Conservation (phyloP, 352 stramenopile species). For the Vaucheria bursata region DNA sequence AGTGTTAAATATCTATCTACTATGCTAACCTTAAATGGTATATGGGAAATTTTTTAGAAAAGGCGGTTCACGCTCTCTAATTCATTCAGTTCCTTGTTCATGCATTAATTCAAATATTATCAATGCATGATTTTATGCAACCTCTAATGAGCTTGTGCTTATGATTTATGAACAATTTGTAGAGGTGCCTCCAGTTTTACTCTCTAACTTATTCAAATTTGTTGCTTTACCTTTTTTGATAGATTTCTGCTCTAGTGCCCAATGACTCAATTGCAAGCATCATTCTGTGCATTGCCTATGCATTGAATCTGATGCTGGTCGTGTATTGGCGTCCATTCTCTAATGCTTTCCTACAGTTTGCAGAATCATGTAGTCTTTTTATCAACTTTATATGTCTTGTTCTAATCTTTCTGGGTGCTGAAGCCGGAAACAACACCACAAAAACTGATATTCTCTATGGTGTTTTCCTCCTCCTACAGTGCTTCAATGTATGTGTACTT, state of each 20-base stretch:
- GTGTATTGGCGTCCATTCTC: neutral
- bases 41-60: too few relatives aligned
- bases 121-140: too few relatives aligned
- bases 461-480: neutral
- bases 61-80: too few relatives aligned
- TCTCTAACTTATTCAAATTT: neutral
- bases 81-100: too few relatives aligned
- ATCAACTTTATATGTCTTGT: conserved; percentile 1
- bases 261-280: neutral
- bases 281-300: neutral
- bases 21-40: too few relatives aligned
- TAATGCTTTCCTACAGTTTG: conserved; percentile 8
- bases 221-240: neutral
- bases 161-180: too few relatives aligned
- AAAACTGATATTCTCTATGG: neutral
- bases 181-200: neutral
- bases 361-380: neutral
- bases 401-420: neutral
- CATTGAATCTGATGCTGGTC: conserved; percentile 5
- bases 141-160: too few relatives aligned
- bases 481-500: neutral
- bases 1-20: too few relatives aligned
- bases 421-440: neutral
- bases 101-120: too few relatives aligned
- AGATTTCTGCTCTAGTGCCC: neutral